Evolutionary conservation across 306 rosid genomes (phyloP), one percentile per base, ranked within the genome.

Genomic region (Clitoria ternatea): DNA sequence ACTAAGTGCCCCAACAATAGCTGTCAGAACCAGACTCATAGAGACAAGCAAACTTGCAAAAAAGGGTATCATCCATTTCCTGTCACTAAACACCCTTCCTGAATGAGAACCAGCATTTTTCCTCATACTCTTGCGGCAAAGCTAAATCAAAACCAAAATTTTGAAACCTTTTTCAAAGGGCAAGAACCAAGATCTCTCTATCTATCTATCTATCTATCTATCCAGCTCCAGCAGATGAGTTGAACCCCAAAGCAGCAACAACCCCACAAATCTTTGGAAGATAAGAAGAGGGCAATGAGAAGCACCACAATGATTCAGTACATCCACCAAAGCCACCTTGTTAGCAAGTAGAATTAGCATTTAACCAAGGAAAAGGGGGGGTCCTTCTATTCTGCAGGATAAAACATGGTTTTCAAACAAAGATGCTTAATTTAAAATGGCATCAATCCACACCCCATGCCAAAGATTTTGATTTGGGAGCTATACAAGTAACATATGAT

Each of bases 51-150:
- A 74, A 79, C 96, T 91, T 1, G 96, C 88, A 55, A 95, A 78
- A 80, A 95, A 95, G 42, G 97, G 99, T 10, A 91, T 75, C 71
- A 77, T 73, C 97, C 99, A 95, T 22, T 81, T 84, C 80, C 90
- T 86, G 66, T 95, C 97, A 76, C 96, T 91, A 65, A 84, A 87
- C 22, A 84, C 73, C 83, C 96, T 89, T 77, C 88, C 90, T 20
- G 95, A 81, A 79, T 89, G 91, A 62, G 85, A 87, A 73, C 83
- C 85, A 36, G 63, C 84, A 82, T 87, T 81, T 81, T 87, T 95
- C 99, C 92, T 95, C 99, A 95, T 95, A 71, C 82, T 86, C 79
- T 54, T 72, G 22, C 54, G 36, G 43, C 9, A 44, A 72, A 8
- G 7, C 52, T 45, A 62, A 79, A 73, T 49, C 59, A 69, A 72